Conservation (phyloP, 2,329 filamentous ascomycete genomes). For the Metarhizium brunneum region DNA sequence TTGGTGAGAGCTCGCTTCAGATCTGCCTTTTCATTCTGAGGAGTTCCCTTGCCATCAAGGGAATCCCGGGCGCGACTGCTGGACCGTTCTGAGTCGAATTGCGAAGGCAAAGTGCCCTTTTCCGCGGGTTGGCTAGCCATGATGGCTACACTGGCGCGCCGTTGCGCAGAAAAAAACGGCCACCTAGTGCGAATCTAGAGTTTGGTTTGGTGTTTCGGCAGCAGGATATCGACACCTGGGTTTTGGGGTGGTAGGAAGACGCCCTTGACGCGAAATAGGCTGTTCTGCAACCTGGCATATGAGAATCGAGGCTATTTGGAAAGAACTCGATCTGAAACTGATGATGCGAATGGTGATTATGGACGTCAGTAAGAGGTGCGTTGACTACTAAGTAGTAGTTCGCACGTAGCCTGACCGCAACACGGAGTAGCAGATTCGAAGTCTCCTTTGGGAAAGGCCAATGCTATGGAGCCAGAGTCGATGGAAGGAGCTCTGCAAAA, state of each 20-base stretch:
- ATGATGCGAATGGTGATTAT: too few species aligned
- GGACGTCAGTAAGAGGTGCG: too few species aligned
- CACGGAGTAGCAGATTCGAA: too few species aligned
- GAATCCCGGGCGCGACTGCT: constrained; percentile 4
- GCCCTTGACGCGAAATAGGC: neutral
- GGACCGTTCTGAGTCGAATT: constrained; percentile 3
- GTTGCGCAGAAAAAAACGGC: constrained; percentile 1
- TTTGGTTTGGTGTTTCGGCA: neutral
- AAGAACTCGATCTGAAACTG: too few species aligned
- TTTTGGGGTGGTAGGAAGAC: neutral
- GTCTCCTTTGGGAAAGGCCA: too few species aligned
- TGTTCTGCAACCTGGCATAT: too few species aligned
- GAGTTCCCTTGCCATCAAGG: constrained; percentile 3
- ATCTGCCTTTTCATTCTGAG: constrained; percentile 1
- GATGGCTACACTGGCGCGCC: neutral
- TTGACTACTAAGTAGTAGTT: too few species aligned
- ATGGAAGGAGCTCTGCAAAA: too few species aligned
- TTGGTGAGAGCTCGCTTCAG: constrained; percentile 7
- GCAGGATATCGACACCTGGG: neutral
- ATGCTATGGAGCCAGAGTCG: too few species aligned
- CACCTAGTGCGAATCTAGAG: neutral
- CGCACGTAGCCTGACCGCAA: too few species aligned
- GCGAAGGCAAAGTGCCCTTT: neutral
- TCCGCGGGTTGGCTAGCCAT: constrained; percentile 4
- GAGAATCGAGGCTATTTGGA: too few species aligned